These are phyloP conservation scores for Vaucheria bursata DNA, from an alignment of 352 stramenopile genomes.

Conservation along the genomic window DNA sequence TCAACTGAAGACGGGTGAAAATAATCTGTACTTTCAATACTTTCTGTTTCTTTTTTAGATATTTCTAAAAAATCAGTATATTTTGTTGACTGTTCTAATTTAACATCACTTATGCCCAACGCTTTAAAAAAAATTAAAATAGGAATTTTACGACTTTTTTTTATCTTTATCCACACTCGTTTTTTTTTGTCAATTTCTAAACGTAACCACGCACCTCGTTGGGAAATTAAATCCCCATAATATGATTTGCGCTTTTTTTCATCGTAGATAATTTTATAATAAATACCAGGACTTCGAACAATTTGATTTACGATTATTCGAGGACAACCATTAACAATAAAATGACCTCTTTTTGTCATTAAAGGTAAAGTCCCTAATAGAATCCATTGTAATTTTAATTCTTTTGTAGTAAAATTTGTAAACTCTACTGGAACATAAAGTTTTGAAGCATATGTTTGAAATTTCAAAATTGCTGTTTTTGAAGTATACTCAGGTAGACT, in stretches of 20 bases:
- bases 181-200: neutral
- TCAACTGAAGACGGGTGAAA: no score
- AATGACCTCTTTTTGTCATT: constrained; percentile 6
- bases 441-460: neutral
- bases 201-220: neutral
- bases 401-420: neutral
- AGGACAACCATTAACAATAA: constrained; percentile 4
- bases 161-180: neutral
- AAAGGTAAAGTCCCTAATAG: constrained; percentile 3
- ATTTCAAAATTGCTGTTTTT: no score
- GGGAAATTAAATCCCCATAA: neutral
- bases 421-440: neutral
- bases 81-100: neutral
- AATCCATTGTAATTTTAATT: neutral
- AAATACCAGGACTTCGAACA: constrained; percentile 10
- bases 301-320: constrained; percentile 6
- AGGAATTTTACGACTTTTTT: constrained; percentile 8
- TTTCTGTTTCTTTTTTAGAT: neutral
- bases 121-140: neutral
- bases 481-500: no score
- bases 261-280: constrained; percentile 9
- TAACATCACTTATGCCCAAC: neutral
- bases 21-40: neutral
- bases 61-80: neutral
- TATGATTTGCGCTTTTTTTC: neutral